These are phyloP conservation scores for Pseudophaeomoniella oleicola DNA, from an alignment of 2,329 filamentous ascomycete genomes.

Conservation along the genomic window DNA sequence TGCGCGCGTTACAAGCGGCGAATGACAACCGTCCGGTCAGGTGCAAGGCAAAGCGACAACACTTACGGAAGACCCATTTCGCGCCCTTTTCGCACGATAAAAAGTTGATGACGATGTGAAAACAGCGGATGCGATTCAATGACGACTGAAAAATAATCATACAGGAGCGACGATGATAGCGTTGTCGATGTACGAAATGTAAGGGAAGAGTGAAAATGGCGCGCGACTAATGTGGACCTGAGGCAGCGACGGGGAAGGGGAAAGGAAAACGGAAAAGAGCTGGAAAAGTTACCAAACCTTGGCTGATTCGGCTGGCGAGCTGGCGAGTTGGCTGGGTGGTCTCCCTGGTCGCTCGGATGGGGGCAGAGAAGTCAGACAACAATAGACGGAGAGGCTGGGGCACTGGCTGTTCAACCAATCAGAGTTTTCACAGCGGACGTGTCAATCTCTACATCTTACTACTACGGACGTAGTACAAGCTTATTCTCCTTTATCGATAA, in stretches of 20 bases:
- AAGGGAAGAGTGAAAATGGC: background rate
- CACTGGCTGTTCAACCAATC: no score
- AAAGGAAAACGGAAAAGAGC: conserved; percentile 6
- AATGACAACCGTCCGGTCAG: conserved; percentile 6
- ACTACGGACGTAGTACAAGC: no score
- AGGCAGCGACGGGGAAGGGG: conserved; percentile 7
- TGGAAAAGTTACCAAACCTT: no score
- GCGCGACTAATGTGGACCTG: background rate
- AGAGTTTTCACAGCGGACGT: no score
- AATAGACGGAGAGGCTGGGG: no score
- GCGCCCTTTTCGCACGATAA: conserved; percentile 3
- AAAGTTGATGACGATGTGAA: conserved; percentile 5
- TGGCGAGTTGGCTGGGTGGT: no score
- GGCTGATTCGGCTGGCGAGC: no score
- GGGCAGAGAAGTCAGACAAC: no score
- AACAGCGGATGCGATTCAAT: conserved; percentile 1
- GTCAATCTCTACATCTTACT: no score
- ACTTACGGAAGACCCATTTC: conserved; percentile 37
- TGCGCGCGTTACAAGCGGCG: conserved; percentile 5
- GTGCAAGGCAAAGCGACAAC: conserved; percentile 5
- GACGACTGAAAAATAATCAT: background rate
- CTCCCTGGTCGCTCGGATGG: no score
- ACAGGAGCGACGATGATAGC: background rate
- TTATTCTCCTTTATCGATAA: no score
- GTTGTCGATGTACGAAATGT: background rate